A percentile compares a stretch with the other conserved stretches of the same genome.
These are phyloP conservation scores for Mortierella hygrophila DNA, from an alignment of 192 early-diverging fungal genomes.

Conservation along the genomic window DNA sequence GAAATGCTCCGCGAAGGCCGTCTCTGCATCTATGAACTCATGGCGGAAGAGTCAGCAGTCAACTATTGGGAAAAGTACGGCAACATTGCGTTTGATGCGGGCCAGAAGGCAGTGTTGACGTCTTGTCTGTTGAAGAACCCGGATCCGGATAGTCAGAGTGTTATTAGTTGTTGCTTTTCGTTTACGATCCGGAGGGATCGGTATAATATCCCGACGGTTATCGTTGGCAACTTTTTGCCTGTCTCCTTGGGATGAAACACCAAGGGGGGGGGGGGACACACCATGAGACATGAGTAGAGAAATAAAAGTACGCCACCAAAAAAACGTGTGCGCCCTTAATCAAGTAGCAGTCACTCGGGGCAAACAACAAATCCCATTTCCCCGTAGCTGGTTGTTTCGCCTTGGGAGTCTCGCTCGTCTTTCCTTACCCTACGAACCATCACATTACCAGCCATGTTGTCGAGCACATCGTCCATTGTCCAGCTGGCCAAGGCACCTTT, in stretches of 20 bases:
- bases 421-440: neutral
- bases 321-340: neutral
- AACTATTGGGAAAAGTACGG: constrained; percentile 99
- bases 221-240: constrained; percentile 51
- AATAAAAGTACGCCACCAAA: constrained; percentile 1
- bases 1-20: constrained; percentile 83
- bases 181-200: constrained; percentile 96
- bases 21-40: constrained; percentile 70
- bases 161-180: constrained; percentile 90
- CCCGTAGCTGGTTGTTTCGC: neutral
- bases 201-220: constrained; percentile 80
- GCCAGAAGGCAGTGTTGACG: constrained; percentile 96
- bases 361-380: neutral
- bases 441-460: constrained; percentile 32
- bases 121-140: constrained; percentile 85
- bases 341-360: neutral
- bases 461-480: constrained; percentile 50
- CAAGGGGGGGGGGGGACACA: neutral
- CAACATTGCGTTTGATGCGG: constrained; percentile 96
- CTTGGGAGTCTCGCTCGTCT: neutral
- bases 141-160: constrained; percentile 62
- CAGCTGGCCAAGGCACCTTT: constrained; percentile 65
- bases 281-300: neutral
- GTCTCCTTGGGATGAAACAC: constrained; percentile 18
- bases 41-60: constrained; percentile 94